Conservation (phyloP, 257 asterid species). For the Cinchona pubescens region DNA sequence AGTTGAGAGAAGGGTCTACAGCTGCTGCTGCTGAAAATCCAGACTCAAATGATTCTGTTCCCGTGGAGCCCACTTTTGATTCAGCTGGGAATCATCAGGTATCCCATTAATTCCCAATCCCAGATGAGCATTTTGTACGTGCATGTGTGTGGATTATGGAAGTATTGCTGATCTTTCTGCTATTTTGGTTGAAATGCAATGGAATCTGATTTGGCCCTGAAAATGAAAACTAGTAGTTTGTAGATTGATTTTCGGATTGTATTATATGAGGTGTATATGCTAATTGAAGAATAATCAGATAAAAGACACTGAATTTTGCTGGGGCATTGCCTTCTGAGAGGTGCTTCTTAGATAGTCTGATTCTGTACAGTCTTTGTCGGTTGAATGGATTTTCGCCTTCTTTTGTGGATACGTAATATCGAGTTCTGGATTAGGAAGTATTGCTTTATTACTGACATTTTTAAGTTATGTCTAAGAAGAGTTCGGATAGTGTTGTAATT, state of each 20-base stretch:
- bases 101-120: neutral
- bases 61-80: slow-evolving; percentile 25
- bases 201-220: neutral
- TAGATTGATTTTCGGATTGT: no score
- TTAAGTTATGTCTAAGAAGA: neutral
- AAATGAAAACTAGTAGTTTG: no score
- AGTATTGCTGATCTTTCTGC: neutral
- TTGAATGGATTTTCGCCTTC: neutral
- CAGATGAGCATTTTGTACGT: neutral
- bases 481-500: neutral
- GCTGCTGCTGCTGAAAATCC: slow-evolving; percentile 54
- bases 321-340: neutral
- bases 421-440: neutral
- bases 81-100: slow-evolving; percentile 39
- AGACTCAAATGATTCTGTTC: slow-evolving; percentile 17
- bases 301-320: neutral
- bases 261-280: no score
- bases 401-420: neutral
- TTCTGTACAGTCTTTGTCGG: neutral
- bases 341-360: neutral
- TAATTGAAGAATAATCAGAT: neutral
- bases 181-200: neutral
- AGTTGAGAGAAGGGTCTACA: slow-evolving; percentile 34
- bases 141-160: neutral
- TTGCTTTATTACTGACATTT: neutral